Percentiles rank a stretch among this genome's conserved stretches.
phyloP scores from a whole-genome alignment of 768 basidiomycete species.

The Chlorophyllum brunneum region DNA sequence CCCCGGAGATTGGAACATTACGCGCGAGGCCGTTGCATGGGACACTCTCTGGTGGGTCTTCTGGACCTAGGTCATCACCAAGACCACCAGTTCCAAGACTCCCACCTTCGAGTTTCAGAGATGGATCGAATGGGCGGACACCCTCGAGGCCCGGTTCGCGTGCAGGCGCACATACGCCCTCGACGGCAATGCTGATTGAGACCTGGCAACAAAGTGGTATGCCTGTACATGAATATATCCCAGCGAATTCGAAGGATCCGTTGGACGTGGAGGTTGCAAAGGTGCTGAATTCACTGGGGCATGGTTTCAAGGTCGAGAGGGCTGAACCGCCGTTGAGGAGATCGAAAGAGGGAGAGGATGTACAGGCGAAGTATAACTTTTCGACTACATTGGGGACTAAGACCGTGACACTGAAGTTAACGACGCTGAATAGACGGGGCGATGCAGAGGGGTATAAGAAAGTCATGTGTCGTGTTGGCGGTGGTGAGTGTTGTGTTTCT shows the following conservation, averaged over 20 bases:
- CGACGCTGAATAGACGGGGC: slow-evolving; percentile 65
- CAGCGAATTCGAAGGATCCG: slow-evolving; percentile 68
- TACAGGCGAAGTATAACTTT: slow-evolving; percentile 82
- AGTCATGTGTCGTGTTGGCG: slow-evolving; percentile 89
- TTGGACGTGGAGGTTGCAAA: slow-evolving; percentile 77
- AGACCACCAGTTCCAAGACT: slow-evolving; percentile 39
- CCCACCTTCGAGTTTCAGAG: slow-evolving; percentile 78
- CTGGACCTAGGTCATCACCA: slow-evolving; percentile 34
- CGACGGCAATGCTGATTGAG: slow-evolving; percentile 29
- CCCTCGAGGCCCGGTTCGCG: slow-evolving; percentile 69
- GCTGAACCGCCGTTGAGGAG: slow-evolving; percentile 72
- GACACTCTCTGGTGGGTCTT: slow-evolving; percentile 45
- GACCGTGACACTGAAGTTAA: slow-evolving; percentile 74
- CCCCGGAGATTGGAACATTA: slow-evolving; percentile 52
- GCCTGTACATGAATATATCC: slow-evolving; percentile 60
- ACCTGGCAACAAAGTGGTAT: slow-evolving; percentile 13
- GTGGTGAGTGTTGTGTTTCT: slow-evolving; percentile 46
- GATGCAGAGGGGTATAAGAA: slow-evolving; percentile 58
- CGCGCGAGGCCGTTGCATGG: slow-evolving; percentile 59
- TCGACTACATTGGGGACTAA: slow-evolving; percentile 70
- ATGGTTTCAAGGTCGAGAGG: slow-evolving; percentile 74
- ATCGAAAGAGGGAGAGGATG: slow-evolving; percentile 73
- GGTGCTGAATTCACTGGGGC: slow-evolving; percentile 71
- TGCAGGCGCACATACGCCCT: slow-evolving; percentile 59
- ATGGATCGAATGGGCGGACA: slow-evolving; percentile 48